Conservation (phyloP, 73 alveolate species). For the Paramecium octaurelia region DNA sequence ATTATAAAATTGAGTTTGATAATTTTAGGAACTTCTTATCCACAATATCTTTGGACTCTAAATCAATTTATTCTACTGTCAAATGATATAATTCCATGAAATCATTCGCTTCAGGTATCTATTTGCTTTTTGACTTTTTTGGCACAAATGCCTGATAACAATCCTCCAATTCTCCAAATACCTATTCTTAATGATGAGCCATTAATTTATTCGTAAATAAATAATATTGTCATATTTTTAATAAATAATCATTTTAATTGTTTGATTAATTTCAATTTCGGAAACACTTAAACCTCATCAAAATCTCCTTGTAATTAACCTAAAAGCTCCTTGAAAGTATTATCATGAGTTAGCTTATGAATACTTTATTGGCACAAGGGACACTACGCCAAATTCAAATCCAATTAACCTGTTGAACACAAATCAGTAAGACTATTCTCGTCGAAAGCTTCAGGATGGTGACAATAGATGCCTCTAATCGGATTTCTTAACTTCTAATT, state of each 20-base stretch:
- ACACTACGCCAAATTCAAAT: neutral
- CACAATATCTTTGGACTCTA: neutral
- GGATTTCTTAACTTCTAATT: neutral
- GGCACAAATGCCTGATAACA: neutral
- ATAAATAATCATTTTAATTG: neutral
- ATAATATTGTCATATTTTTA: neutral
- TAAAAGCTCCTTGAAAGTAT: neutral
- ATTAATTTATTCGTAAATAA: neutral
- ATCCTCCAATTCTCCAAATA: constrained; percentile 13
- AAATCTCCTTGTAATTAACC: neutral
- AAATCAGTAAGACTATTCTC: neutral
- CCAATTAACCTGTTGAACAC: neutral
- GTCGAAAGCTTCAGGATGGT: constrained; percentile 18
- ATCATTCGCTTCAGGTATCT: neutral
- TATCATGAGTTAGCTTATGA: neutral
- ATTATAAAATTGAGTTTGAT: neutral
- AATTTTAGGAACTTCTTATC: neutral
- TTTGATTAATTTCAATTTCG: neutral
- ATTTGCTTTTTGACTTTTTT: neutral
- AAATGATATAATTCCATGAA: neutral
- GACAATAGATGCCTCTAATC: neutral
- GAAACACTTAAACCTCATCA: neutral
- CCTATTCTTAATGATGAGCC: neutral
- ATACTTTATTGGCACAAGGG: neutral
- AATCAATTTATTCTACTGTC: neutral